A percentile compares a stretch with the other conserved stretches of the same genome.
These are phyloP conservation scores for Fagopyrum tataricum DNA, from an alignment of 148 eudicot genomes.

Conservation along the genomic window DNA sequence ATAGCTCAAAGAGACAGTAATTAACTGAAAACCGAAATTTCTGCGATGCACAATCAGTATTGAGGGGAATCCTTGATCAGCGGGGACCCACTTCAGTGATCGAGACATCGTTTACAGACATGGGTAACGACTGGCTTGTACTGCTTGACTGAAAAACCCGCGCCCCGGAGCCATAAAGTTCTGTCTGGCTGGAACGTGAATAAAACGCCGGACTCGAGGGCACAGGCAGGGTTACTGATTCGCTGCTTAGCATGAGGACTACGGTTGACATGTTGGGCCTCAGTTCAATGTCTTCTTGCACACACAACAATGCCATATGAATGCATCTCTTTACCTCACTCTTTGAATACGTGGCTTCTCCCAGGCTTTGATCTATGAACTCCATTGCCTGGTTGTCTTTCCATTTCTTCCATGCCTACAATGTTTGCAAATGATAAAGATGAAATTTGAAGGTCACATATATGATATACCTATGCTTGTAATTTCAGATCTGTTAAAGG, in stretches of 20 bases:
- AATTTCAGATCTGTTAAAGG: not conserved
- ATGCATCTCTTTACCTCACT: conserved; percentile 27
- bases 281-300: conserved; percentile 19
- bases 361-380: conserved; percentile 21
- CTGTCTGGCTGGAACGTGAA: not conserved
- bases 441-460: not conserved
- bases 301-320: conserved; percentile 32
- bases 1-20: too few relatives aligned
- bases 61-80: not conserved
- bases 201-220: conserved; percentile 29
- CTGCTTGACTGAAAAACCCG: not conserved
- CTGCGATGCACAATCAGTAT: not conserved
- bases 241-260: conserved; percentile 29
- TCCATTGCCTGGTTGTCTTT: conserved; percentile 16
- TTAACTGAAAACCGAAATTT: too few relatives aligned
- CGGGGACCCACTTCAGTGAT: conserved; percentile 10
- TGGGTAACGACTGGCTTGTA: not conserved
- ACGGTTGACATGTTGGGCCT: conserved; percentile 39
- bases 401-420: conserved; percentile 41
- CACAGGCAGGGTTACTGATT: conserved; percentile 21
- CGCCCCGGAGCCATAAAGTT: not conserved
- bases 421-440: not conserved
- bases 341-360: not conserved
- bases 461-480: not conserved
- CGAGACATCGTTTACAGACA: not conserved